Base-by-base conservation (phyloP, 345 rosid species). In the Microcos paniculata region DNA sequence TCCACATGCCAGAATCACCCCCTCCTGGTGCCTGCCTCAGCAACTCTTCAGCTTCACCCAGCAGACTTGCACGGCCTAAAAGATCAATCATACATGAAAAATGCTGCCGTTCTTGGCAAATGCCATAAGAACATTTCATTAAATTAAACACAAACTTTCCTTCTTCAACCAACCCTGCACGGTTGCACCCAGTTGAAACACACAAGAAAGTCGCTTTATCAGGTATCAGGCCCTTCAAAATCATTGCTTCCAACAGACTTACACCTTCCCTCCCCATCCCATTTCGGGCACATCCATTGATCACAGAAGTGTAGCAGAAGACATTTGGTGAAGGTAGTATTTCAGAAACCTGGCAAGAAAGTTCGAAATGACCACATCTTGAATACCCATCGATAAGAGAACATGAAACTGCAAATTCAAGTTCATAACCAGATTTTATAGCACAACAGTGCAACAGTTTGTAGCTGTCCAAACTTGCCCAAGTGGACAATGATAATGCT, bases 11-110 rank as follows among this genome's bases (percentile, higher is more conserved):
- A 84, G 86, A 82, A 79, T 88, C 87, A 51, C 81, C 88, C 79
- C 77, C 81, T 61, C 79, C 88, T 5, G 82, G 80, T 40, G 86
- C 82, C 77, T 78, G 86, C 64, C 76, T 87, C 77, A 88, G 84
- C 79, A 94, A 81, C 49, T 64, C 84, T 71, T 90, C 93, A 1
- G 94, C 98, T 82, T 91, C 87, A 16, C 86, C 75, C 24, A 92
- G 84, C 72, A 89, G 71, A 82, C 93, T 94, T 71, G 93, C 89
- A 59, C 92, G 89, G 58, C 98, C 95, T 78, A 91, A 74, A 74
- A 92, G 86, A 87, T 92, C 95, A 62, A 90, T 82, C 94, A 94
- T 86, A 77, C 98, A 90, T 0, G 89, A 90, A 85, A 87, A 84
- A 57, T 92, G 92, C 79, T 82, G 89, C 66, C 74, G 74, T 46